Evolutionary conservation across 2,329 filamentous ascomycete species (phyloP).

Genomic region (Penicillium frequentans): DNA sequence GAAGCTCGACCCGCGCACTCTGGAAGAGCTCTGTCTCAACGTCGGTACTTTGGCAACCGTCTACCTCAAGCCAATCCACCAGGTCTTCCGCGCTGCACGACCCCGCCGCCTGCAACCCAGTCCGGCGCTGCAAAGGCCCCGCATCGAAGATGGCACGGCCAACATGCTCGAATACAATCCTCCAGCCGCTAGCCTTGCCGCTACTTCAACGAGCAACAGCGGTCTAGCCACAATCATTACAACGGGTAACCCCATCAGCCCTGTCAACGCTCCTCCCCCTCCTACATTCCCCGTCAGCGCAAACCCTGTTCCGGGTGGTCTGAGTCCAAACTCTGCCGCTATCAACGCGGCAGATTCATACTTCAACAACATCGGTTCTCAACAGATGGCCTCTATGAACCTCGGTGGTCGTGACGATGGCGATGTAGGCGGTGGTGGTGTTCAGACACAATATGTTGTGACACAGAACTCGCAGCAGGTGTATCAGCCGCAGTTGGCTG

Average conservation of each 20-base stretch:
- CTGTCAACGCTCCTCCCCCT: slow-evolving; percentile 25
- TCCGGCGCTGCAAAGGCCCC: slow-evolving; percentile 77
- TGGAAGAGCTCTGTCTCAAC: slow-evolving; percentile 96
- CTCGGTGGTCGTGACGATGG: slow-evolving; percentile 65
- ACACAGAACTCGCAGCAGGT: slow-evolving; percentile 79
- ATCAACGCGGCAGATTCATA: slow-evolving; percentile 86
- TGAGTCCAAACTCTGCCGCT: slow-evolving; percentile 60
- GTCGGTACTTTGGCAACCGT: slow-evolving; percentile 95
- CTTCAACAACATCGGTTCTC: slow-evolving; percentile 74
- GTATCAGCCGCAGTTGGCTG: slow-evolving; percentile 67
- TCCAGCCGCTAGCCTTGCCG: slow-evolving; percentile 32
- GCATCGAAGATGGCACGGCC: slow-evolving; percentile 41
- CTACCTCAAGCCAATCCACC: slow-evolving; percentile 95
- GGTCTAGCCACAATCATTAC: slow-evolving; percentile 31
- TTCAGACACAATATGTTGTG: slow-evolving; percentile 63
- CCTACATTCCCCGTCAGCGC: slow-evolving; percentile 54
- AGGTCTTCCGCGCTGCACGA: slow-evolving; percentile 88
- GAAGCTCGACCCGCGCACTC: slow-evolving; percentile 82
- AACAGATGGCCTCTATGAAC: slow-evolving; percentile 72
- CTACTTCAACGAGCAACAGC: slow-evolving; percentile 29
- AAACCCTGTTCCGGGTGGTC: slow-evolving; percentile 75
- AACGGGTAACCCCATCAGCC: slow-evolving; percentile 29
- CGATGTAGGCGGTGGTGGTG: slow-evolving; percentile 62
- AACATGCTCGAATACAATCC: slow-evolving; percentile 36
- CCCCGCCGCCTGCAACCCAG: slow-evolving; percentile 77